Percentiles rank a stretch among this genome's conserved stretches.
Evolutionary conservation across 768 basidiomycete species (phyloP).

Genomic region (Tephrocybe sp.): DNA sequence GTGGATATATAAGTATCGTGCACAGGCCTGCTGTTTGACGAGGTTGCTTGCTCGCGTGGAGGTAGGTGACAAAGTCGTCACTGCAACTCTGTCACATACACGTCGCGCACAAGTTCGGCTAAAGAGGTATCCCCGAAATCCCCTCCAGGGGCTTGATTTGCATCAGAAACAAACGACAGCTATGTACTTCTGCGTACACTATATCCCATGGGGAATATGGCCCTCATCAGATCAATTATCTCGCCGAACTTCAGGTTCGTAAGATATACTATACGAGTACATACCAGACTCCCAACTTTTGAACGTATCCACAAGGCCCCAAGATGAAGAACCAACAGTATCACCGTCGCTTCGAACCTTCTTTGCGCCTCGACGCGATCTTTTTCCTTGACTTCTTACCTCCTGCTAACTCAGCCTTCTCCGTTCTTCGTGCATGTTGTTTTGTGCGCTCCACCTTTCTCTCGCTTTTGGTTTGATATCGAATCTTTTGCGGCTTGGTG

Average conservation of each 20-base stretch:
- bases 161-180: no score
- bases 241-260: no score
- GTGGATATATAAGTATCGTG: slow-evolving; percentile 7
- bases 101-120: no score
- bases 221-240: background rate
- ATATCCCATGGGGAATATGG: background rate
- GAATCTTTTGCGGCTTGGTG: slow-evolving; percentile 41
- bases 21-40: slow-evolving; percentile 11
- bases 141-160: no score
- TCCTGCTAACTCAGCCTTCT: slow-evolving; percentile 73
- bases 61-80: background rate
- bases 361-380: slow-evolving; percentile 18
- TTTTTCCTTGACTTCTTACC: slow-evolving; percentile 53
- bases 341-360: slow-evolving; percentile 17
- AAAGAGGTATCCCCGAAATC: no score
- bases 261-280: no score
- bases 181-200: background rate
- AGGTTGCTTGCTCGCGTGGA: background rate
- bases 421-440: slow-evolving; percentile 59
- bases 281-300: no score
- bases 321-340: background rate
- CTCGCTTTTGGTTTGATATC: slow-evolving; percentile 70
- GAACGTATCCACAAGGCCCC: background rate
- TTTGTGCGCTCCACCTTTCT: slow-evolving; percentile 59
- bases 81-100: no score